phyloP scores from a whole-genome alignment of 441 rosid species.

The Croton setiger region DNA sequence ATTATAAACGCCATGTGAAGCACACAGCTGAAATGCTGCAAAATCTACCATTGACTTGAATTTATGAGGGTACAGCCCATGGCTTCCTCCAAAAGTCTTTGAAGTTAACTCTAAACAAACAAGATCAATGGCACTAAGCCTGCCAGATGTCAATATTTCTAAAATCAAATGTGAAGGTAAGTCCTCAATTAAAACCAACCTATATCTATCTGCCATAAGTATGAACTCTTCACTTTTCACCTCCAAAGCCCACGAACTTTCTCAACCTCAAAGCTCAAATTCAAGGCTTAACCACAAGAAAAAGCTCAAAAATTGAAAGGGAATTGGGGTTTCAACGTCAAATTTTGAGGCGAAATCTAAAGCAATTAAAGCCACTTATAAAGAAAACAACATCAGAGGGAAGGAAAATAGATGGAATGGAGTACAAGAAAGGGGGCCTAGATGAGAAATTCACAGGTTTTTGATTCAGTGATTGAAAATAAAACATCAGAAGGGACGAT shows the following conservation, averaged over 20 bases:
- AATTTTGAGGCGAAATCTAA: constrained; percentile 80
- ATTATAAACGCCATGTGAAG: constrained; percentile 41
- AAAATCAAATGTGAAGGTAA: constrained; percentile 89
- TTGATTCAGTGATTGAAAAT: constrained; percentile 55
- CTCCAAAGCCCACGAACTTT: constrained; percentile 11
- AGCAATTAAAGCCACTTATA: constrained; percentile 72
- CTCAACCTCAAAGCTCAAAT: constrained; percentile 12
- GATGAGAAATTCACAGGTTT: constrained; percentile 42
- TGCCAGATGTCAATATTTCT: constrained; percentile 66
- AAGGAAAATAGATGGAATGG: constrained; percentile 53
- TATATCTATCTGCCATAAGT: constrained; percentile 59
- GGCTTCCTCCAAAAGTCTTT: constrained; percentile 63
- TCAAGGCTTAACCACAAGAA: not conserved
- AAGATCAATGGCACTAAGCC: constrained; percentile 68
- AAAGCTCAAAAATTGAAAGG: not conserved
- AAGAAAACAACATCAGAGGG: constrained; percentile 69
- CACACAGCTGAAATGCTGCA: constrained; percentile 74
- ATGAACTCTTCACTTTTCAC: constrained; percentile 17
- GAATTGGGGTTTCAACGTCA: constrained; percentile 25
- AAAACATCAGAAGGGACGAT: constrained; percentile 74
- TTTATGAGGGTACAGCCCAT: constrained; percentile 56
- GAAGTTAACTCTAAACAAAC: constrained; percentile 73
- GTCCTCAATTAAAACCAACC: constrained; percentile 57
- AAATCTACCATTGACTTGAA: constrained; percentile 75
- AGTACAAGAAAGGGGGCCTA: constrained; percentile 42